Conservation (phyloP, 1,284 basidiomycete genomes). For the Rhodotorula sp. region DNA sequence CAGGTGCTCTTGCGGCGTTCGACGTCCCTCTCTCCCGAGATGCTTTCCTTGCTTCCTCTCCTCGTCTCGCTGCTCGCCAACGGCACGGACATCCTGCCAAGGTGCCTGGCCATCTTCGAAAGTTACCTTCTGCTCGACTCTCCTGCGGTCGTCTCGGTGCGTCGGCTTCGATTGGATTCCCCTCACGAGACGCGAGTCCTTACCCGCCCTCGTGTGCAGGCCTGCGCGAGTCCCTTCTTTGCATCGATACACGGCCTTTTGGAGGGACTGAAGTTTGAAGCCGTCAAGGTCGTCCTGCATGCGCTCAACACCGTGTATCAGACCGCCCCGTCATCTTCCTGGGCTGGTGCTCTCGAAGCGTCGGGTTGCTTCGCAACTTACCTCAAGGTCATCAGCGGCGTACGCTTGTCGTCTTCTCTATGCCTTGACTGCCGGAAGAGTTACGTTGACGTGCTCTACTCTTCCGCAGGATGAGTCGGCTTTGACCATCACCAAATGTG, state of each 20-base stretch:
- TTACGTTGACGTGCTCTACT: background rate
- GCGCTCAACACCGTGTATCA: constrained; percentile 34
- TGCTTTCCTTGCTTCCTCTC: constrained; percentile 35
- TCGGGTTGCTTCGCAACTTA: constrained; percentile 19
- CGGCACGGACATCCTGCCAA: constrained; percentile 40
- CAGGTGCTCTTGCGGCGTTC: constrained; percentile 33
- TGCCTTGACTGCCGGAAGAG: background rate
- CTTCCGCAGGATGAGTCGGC: constrained; percentile 22
- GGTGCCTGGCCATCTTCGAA: constrained; percentile 41
- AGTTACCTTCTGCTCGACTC: constrained; percentile 41
- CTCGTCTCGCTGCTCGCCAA: constrained; percentile 30
- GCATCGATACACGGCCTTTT: constrained; percentile 23
- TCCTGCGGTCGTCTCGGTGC: constrained; percentile 14
- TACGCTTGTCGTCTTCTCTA: background rate
- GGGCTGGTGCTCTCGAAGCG: constrained; percentile 32
- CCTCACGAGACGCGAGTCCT: background rate
- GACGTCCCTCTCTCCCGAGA: constrained; percentile 25
- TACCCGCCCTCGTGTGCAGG: background rate
- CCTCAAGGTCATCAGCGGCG: background rate
- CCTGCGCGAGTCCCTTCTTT: constrained; percentile 14
- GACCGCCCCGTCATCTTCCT: constrained; percentile 16
- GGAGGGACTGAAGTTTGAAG: constrained; percentile 36
- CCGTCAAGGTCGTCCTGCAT: constrained; percentile 40
- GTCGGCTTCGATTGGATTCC: background rate
- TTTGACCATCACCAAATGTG: constrained; percentile 37